A percentile compares a stretch with the other conserved stretches of the same genome.
phyloP scores from a whole-genome alignment of 371 early-diverging fungal genomes.

The Quaeritorhiza haematococci region DNA sequence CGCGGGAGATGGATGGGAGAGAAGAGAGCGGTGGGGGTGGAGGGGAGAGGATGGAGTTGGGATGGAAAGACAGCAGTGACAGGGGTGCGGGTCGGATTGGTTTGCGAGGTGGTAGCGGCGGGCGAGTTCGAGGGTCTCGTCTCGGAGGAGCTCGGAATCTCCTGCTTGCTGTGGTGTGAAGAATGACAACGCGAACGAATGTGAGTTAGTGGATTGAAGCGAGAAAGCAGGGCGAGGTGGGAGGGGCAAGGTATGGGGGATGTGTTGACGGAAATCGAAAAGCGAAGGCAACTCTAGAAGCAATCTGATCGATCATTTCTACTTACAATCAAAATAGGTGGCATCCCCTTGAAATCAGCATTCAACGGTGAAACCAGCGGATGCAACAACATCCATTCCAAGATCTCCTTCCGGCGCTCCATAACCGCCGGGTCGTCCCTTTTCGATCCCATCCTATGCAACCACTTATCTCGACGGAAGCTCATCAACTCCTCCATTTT shows the following conservation, averaged over 20 bases:
- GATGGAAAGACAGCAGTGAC: too few species aligned
- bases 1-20: conserved; percentile 25
- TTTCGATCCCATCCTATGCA: too few species aligned
- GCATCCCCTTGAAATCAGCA: conserved; percentile 24
- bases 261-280: too few species aligned
- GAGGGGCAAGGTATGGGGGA: too few species aligned
- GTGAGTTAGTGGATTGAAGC: too few species aligned
- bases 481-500: background rate
- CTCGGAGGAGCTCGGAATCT: conserved; percentile 58
- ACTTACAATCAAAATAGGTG: conserved; percentile 31
- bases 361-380: conserved; percentile 35
- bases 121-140: conserved; percentile 54
- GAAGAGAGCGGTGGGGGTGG: background rate
- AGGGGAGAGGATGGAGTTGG: too few species aligned
- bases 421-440: too few species aligned
- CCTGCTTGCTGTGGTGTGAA: conserved; percentile 63
- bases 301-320: background rate
- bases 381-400: conserved; percentile 15
- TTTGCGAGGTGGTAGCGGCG: conserved; percentile 18
- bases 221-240: too few species aligned
- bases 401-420: too few species aligned
- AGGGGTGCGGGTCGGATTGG: too few species aligned
- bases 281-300: background rate
- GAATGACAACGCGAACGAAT: too few species aligned
- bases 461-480: background rate